Percentiles rank a stretch among this genome's conserved stretches.
phyloP scores from a whole-genome alignment of 805 yeast species.

The Cyberlindnera japonica region DNA sequence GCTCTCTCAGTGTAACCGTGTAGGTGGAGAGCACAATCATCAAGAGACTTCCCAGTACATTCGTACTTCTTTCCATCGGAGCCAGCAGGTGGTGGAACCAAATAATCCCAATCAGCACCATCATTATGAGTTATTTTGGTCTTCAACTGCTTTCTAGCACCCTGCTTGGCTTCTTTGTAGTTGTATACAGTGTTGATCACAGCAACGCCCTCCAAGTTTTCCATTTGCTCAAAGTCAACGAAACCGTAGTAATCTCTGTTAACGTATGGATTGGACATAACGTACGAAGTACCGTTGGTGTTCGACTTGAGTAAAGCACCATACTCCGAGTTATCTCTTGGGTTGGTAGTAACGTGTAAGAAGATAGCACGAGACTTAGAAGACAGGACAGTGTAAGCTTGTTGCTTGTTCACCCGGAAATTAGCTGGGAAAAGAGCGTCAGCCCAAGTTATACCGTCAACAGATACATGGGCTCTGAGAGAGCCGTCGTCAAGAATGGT shows the following conservation, averaged over 20 bases:
- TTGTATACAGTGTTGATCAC: conserved; percentile 68
- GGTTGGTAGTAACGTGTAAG: conserved; percentile 73
- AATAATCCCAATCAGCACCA: conserved; percentile 79
- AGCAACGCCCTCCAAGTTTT: conserved; percentile 81
- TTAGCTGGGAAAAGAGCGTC: conserved; percentile 74
- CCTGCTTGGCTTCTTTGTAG: conserved; percentile 39
- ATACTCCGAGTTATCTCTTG: conserved; percentile 47
- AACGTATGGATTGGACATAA: conserved; percentile 60
- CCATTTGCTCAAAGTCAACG: conserved; percentile 86
- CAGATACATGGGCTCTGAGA: conserved; percentile 67
- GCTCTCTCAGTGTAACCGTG: conserved; percentile 89
- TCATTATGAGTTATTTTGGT: conserved; percentile 83
- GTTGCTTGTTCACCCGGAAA: conserved; percentile 54
- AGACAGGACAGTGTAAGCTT: conserved; percentile 77
- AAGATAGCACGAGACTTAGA: conserved; percentile 69
- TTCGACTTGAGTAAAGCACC: conserved; percentile 87
- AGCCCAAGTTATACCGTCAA: conserved; percentile 74
- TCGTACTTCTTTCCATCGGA: conserved; percentile 52
- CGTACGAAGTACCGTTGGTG: conserved; percentile 86
- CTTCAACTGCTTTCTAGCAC: conserved; percentile 54
- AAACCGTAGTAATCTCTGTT: conserved; percentile 71
- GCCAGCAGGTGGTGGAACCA: conserved; percentile 67
- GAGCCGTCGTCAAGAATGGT: conserved; percentile 45
- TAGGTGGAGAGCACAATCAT: conserved; percentile 72
- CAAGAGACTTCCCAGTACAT: conserved; percentile 49